These are phyloP conservation scores for Nannochloropsis salina DNA, from an alignment of 108 stramenopile species.

Conservation along the genomic window DNA sequence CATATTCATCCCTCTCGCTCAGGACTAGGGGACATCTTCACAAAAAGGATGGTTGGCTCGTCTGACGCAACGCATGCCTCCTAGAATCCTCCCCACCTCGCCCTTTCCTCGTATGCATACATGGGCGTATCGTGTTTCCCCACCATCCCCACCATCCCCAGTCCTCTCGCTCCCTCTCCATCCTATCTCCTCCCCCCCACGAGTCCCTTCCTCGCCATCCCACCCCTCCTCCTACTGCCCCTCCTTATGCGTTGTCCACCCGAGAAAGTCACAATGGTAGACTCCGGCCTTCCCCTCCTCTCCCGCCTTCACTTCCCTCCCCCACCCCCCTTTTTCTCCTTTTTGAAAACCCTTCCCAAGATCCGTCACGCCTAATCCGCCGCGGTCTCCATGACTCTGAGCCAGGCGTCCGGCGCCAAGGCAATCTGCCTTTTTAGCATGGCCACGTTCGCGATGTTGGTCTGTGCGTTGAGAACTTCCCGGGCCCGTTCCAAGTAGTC, in stretches of 20 bases:
- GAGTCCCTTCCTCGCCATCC: neutral
- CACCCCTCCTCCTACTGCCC: neutral
- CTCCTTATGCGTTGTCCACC: neutral
- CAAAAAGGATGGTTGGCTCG: too few relatives aligned
- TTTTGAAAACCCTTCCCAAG: neutral
- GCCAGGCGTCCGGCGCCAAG: neutral
- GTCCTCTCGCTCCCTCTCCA: neutral
- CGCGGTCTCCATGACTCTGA: neutral
- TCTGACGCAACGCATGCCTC: too few relatives aligned
- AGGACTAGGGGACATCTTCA: too few relatives aligned
- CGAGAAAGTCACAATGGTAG: neutral
- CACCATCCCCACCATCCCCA: neutral
- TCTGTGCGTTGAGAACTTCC: neutral
- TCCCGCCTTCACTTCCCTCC: neutral
- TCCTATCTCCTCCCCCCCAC: neutral
- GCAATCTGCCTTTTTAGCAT: conserved; percentile 15
- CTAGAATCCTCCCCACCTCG: too few relatives aligned
- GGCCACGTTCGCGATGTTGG: neutral
- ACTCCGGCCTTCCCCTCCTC: too few relatives aligned
- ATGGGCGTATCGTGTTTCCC: too few relatives aligned
- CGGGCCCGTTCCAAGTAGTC: neutral
- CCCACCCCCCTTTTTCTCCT: neutral
- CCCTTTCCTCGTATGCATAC: too few relatives aligned
- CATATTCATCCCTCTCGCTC: too few relatives aligned
- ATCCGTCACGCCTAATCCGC: neutral